phyloP scores from a whole-genome alignment of 441 rosid species.

The Populus trichocarpa region DNA sequence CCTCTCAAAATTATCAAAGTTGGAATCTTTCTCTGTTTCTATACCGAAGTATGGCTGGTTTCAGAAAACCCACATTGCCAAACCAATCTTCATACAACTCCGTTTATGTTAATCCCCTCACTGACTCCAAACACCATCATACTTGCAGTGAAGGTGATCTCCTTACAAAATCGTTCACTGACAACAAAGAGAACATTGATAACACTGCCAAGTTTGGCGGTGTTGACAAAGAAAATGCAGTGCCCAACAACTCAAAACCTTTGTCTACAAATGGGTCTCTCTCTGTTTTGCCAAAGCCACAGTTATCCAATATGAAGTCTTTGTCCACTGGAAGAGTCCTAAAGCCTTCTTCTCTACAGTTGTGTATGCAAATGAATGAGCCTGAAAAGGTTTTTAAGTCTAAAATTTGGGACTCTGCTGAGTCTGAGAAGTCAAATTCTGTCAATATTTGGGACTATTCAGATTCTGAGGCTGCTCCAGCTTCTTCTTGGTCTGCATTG shows the following conservation, averaged over 20 bases:
- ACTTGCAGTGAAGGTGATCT: constrained; percentile 44
- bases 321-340: constrained; percentile 50
- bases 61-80: constrained; percentile 26
- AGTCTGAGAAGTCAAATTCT: constrained; percentile 60
- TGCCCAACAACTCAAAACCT: constrained; percentile 30
- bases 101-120: constrained; percentile 37
- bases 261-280: constrained; percentile 36
- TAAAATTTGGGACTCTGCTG: constrained; percentile 53
- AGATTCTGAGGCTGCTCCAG: constrained; percentile 93
- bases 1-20: background rate
- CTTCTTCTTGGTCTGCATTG: constrained; percentile 88
- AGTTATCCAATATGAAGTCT: constrained; percentile 45
- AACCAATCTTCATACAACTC: constrained; percentile 35
- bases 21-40: background rate
- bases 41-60: constrained; percentile 11
- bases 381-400: constrained; percentile 50
- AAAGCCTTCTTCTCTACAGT: constrained; percentile 73
- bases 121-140: constrained; percentile 37
- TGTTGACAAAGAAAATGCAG: constrained; percentile 41
- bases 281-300: constrained; percentile 25
- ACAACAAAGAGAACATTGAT: constrained; percentile 56
- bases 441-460: constrained; percentile 87
- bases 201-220: constrained; percentile 27
- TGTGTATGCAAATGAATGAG: constrained; percentile 72
- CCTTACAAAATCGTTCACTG: constrained; percentile 13